phyloP scores from a whole-genome alignment of 2,329 filamentous ascomycete genomes.

The Penicillium italicum region DNA sequence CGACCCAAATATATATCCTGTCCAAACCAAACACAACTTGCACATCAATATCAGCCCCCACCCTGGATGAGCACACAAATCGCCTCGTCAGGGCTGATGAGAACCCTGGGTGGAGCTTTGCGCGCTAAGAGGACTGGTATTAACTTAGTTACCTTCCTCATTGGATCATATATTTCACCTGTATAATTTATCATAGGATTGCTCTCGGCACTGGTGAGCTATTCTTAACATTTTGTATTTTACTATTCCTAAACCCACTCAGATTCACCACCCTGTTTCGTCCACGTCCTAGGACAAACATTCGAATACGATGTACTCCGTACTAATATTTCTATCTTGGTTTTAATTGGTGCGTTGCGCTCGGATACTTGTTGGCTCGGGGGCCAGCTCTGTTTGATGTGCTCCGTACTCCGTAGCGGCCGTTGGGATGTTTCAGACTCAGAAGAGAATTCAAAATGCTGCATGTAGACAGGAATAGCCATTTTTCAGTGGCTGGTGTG shows the following conservation, averaged over 20 bases:
- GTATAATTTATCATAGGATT: too few relatives aligned
- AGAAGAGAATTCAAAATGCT: neutral
- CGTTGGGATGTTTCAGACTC: constrained; percentile 7
- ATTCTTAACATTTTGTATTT: neutral
- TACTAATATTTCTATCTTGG: neutral
- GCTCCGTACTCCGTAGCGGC: too few relatives aligned
- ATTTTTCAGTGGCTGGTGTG: neutral
- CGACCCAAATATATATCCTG: constrained; percentile 1
- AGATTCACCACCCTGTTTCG: neutral
- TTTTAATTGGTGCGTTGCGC: constrained; percentile 4
- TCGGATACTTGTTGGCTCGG: neutral
- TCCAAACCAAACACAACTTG: constrained; percentile 4
- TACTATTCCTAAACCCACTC: neutral
- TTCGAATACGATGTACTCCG: neutral
- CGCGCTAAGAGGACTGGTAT: neutral
- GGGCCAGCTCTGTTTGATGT: neutral
- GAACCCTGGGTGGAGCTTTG: constrained; percentile 12
- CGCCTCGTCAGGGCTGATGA: constrained; percentile 10
- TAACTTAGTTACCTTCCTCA: neutral
- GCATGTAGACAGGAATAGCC: neutral
- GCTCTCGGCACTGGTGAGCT: too few relatives aligned
- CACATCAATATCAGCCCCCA: constrained; percentile 6
- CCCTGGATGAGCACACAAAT: constrained; percentile 5
- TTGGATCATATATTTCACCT: neutral
- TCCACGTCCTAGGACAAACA: neutral